Percentiles rank a stretch among this genome's conserved stretches.
phyloP scores from a whole-genome alignment of 2,329 filamentous ascomycete species.

The Sporothrix humicola region DNA sequence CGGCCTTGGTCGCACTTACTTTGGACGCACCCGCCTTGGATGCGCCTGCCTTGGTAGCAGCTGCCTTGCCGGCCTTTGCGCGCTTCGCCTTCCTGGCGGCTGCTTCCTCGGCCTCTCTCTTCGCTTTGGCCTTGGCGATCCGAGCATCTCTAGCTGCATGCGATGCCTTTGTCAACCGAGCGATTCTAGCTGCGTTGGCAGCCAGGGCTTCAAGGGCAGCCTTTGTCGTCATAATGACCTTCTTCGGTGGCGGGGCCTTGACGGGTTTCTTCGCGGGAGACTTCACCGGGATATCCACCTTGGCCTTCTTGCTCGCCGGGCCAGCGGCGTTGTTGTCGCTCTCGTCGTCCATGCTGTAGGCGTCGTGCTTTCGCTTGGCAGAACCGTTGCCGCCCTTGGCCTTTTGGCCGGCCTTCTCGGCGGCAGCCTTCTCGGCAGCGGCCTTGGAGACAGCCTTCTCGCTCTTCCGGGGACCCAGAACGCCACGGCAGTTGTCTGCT shows the following conservation, averaged over 20 bases:
- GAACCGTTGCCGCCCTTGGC: conserved; percentile 22
- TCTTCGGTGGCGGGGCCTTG: background rate
- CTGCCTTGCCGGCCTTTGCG: conserved; percentile 2
- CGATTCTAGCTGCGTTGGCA: conserved; percentile 29
- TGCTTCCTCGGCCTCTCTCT: conserved; percentile 22
- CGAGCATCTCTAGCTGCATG: conserved; percentile 41
- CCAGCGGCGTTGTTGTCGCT: background rate
- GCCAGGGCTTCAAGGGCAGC: conserved; percentile 31
- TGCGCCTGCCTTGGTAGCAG: background rate
- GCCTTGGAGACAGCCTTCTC: conserved; percentile 41
- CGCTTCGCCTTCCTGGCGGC: conserved; percentile 27
- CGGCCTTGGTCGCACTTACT: background rate
- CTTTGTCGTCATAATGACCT: conserved; percentile 34
- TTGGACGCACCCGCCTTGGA: conserved; percentile 17
- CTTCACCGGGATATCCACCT: background rate
- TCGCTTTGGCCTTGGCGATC: conserved; percentile 36
- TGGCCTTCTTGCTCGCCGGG: conserved; percentile 33
- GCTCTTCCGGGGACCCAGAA: conserved; percentile 67
- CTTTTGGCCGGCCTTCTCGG: background rate
- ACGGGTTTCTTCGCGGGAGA: conserved; percentile 19
- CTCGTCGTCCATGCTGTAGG: conserved; percentile 31
- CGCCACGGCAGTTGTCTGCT: conserved; percentile 66
- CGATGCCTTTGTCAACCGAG: conserved; percentile 34
- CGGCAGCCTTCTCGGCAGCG: conserved; percentile 30
- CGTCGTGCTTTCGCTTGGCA: conserved; percentile 34